Conservation (phyloP, 2,329 filamentous ascomycete genomes). For the Xylariaceae sp. region DNA sequence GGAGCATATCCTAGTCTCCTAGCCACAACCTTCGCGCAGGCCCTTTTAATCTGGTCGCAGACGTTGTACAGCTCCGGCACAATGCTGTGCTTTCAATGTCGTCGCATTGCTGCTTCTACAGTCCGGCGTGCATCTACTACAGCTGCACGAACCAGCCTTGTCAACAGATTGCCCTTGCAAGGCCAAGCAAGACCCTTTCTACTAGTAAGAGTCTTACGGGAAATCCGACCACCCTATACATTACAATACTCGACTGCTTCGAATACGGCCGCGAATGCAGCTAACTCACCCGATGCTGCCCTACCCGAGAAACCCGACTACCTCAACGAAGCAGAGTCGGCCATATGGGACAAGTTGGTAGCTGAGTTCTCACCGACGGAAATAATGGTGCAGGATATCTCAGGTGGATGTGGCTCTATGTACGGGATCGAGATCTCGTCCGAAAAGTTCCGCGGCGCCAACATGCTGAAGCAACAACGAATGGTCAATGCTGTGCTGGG, state of each 20-base stretch:
- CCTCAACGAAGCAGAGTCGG: constrained; percentile 62
- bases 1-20: neutral
- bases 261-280: constrained; percentile 30
- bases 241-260: constrained; percentile 38
- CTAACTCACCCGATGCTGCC: constrained; percentile 36
- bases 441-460: constrained; percentile 71
- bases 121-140: constrained; percentile 25
- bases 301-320: constrained; percentile 54
- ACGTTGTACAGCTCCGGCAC: neutral
- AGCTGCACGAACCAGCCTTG: constrained; percentile 18
- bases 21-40: neutral
- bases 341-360: constrained; percentile 62
- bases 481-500: constrained; percentile 78
- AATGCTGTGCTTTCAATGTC: constrained; percentile 36
- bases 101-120: constrained; percentile 31
- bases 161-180: constrained; percentile 5
- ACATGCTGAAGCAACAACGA: constrained; percentile 81
- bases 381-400: constrained; percentile 77
- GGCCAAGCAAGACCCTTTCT: constrained; percentile 16
- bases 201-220: neutral
- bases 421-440: constrained; percentile 82
- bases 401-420: constrained; percentile 86
- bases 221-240: neutral
- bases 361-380: constrained; percentile 58
- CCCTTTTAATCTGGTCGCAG: neutral